Conservation (phyloP, 2,329 filamentous ascomycete species). For the Fusarium sp. region DNA sequence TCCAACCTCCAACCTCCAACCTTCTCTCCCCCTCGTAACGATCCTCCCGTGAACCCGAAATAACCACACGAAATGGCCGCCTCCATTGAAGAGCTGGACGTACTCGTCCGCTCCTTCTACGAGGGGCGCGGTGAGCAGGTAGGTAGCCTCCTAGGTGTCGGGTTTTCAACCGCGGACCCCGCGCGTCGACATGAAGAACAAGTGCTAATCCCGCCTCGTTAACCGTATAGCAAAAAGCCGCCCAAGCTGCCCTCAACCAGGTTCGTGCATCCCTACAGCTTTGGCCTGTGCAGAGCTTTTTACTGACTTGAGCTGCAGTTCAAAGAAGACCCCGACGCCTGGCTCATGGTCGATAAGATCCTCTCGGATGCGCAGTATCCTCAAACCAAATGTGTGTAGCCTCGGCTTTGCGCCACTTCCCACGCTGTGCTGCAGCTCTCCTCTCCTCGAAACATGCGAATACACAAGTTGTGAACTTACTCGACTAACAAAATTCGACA, state of each 20-base stretch:
- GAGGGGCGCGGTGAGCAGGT: constrained; percentile 95
- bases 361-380: constrained; percentile 91
- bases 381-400: constrained; percentile 89
- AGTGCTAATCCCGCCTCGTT: constrained; percentile 36
- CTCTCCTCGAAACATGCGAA: not conserved
- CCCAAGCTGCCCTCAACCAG: constrained; percentile 92
- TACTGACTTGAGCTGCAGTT: constrained; percentile 69
- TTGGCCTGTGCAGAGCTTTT: not conserved
- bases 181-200: constrained; percentile 28
- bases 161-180: constrained; percentile 38
- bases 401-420: constrained; percentile 26
- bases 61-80: constrained; percentile 65
- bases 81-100: constrained; percentile 94
- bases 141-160: constrained; percentile 49
- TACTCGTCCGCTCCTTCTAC: constrained; percentile 95
- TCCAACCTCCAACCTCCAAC: constrained; percentile 33
- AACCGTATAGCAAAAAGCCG: constrained; percentile 87
- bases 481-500: constrained; percentile 53
- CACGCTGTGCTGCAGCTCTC: constrained; percentile 5
- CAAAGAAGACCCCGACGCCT: constrained; percentile 98
- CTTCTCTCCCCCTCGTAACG: constrained; percentile 41
- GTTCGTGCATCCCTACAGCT: constrained; percentile 61
- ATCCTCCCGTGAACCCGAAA: constrained; percentile 42
- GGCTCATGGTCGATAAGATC: constrained; percentile 97
- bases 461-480: constrained; percentile 8